Conservation (phyloP, 306 rosid genomes). For the Quercus parvula region DNA sequence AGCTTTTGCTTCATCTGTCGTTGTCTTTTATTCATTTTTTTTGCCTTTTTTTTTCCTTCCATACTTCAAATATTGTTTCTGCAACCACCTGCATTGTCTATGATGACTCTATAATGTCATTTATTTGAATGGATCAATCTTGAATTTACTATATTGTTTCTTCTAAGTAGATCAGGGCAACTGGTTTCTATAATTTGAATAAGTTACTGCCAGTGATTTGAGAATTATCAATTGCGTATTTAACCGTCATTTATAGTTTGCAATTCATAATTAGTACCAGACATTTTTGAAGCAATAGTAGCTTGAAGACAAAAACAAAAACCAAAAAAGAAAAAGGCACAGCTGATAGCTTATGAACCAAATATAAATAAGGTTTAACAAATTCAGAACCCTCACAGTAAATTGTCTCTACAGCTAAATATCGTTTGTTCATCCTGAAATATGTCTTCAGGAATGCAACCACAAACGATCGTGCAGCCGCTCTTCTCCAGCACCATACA, state of each 20-base stretch:
- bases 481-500: conserved; percentile 63
- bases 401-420: not conserved
- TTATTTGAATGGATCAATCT: conserved; percentile 11
- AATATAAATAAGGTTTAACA: not conserved
- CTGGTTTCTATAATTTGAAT: not conserved
- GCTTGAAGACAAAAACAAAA: not conserved
- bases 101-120: conserved; percentile 26
- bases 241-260: not conserved
- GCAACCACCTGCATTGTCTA: conserved; percentile 23
- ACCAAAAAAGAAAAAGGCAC: not conserved
- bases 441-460: conserved; percentile 42
- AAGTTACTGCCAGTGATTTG: not conserved
- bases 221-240: not conserved
- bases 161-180: not conserved
- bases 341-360: not conserved
- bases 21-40: conserved; percentile 5
- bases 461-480: conserved; percentile 55
- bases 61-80: conserved; percentile 13
- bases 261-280: not conserved
- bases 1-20: conserved; percentile 20
- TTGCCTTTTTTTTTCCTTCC: not conserved
- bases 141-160: conserved; percentile 6
- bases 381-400: not conserved
- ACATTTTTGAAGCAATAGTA: not conserved
- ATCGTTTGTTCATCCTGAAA: not conserved